These are phyloP conservation scores for Rhytidiadelphus loreus DNA, from an alignment of 225 moss, liverwort and hornwort genomes.

Conservation along the genomic window DNA sequence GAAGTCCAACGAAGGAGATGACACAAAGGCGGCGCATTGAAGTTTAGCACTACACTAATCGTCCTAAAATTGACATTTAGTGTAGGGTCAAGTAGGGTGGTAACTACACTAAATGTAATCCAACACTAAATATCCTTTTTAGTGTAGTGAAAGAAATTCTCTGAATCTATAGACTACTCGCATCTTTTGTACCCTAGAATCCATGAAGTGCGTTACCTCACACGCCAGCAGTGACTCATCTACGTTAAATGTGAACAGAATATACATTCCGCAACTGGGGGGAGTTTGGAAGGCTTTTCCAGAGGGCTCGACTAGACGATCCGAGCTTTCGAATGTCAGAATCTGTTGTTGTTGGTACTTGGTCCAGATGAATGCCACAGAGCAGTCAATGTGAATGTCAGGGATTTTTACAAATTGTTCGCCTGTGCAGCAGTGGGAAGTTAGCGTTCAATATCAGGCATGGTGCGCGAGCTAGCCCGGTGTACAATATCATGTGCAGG, in stretches of 20 bases:
- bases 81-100: too few relatives aligned
- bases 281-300: background rate
- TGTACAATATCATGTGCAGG: background rate
- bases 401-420: background rate
- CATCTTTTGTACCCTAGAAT: background rate
- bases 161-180: too few relatives aligned
- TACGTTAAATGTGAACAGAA: background rate
- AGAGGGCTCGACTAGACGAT: background rate
- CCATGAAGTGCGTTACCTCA: background rate
- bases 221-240: background rate
- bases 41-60: too few relatives aligned
- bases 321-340: background rate
- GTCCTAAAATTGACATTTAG: too few relatives aligned
- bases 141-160: background rate
- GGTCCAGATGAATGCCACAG: background rate
- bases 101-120: too few relatives aligned
- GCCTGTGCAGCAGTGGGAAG: background rate
- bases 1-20: too few relatives aligned
- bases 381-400: background rate
- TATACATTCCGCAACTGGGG: background rate
- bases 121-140: too few relatives aligned
- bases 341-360: background rate
- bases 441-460: background rate
- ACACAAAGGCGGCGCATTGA: too few relatives aligned
- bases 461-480: background rate